A percentile compares a stretch with the other conserved stretches of the same genome.
These are phyloP conservation scores for Suaeda aralocaspica DNA, from an alignment of 148 eudicot species.

Conservation along the genomic window DNA sequence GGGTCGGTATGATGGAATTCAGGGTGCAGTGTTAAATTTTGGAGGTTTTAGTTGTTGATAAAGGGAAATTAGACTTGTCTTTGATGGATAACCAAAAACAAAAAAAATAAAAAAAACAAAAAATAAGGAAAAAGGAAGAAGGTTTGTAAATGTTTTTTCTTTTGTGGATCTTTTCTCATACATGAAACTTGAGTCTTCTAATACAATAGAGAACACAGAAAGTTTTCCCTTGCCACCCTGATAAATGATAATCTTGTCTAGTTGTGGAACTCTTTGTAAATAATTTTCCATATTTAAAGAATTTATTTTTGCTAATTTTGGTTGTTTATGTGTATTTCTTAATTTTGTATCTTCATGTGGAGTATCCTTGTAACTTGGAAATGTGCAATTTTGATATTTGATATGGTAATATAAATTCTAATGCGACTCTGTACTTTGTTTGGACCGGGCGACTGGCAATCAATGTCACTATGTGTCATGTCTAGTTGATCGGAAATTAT, in stretches of 20 bases:
- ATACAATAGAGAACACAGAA: slow-evolving; percentile 19
- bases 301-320: neutral
- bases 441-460: too few species aligned
- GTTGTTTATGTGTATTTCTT: too few species aligned
- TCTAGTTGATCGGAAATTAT: too few species aligned
- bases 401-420: too few species aligned
- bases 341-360: too few species aligned
- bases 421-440: too few species aligned
- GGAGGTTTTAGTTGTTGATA: slow-evolving; percentile 23
- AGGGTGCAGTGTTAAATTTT: slow-evolving; percentile 20
- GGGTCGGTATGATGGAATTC: slow-evolving; percentile 8
- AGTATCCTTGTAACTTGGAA: too few species aligned
- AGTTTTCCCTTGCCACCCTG: slow-evolving; percentile 11
- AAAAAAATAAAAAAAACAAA: neutral
- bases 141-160: slow-evolving; percentile 24
- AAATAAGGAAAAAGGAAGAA: neutral
- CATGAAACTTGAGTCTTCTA: slow-evolving; percentile 18
- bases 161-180: slow-evolving; percentile 19
- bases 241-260: slow-evolving; percentile 4
- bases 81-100: slow-evolving; percentile 9
- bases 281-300: slow-evolving; percentile 10
- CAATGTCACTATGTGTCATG: too few species aligned
- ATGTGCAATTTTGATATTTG: too few species aligned
- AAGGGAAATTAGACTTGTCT: slow-evolving; percentile 14
- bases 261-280: slow-evolving; percentile 18